Evolutionary conservation across 108 stramenopile species (phyloP), one percentile per base, ranked within the genome.

Genomic region (Craspedostauros australis): DNA sequence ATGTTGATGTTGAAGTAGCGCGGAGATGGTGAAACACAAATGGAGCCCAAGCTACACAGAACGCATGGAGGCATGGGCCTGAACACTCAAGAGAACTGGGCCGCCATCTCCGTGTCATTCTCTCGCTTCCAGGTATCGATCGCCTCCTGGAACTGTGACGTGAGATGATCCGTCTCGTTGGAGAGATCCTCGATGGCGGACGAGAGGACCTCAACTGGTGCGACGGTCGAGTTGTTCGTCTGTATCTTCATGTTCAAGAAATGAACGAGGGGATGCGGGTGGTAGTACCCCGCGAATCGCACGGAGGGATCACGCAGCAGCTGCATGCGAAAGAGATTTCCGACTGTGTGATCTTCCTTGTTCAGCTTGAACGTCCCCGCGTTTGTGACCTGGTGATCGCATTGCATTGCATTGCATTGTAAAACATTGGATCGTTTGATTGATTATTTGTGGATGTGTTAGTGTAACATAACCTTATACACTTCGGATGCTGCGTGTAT

Each of bases 271-370:
- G 97, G 97, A 63, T 98, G 97, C 0, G 97, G 97, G 57, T 90
- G 86, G 53, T 87, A 73, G 64, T 98, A 98, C 16, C 95, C 97
- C 12, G 84, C 88, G 58, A 87, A 92, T 25, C 87, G 80, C 2
- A 96, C 94, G 16, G 68, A 51, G 23, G 84, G 82, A 61, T 96
- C 94, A 14, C 86, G 72, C 29, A 98, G 76, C 8, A 96, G 75
- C 62, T 98, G 95, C 90, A 95, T 91, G 2, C 97, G 87, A 37
- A 98, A 57, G 20, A 98, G 69, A 55, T 98, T 98, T 0, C 83
- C 90, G 12, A 98, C 52, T 0, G 97, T 98, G 64, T 98, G 97
- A 68, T 98, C 97, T 71, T 98, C 97, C 53, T 95, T 96, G 64
- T 93, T 96, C 54, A 98, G 77, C 39, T 82, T 82, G 55, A 98